Conservation (phyloP, 208 protist genomes). For the Trypanosoma caninum region DNA sequence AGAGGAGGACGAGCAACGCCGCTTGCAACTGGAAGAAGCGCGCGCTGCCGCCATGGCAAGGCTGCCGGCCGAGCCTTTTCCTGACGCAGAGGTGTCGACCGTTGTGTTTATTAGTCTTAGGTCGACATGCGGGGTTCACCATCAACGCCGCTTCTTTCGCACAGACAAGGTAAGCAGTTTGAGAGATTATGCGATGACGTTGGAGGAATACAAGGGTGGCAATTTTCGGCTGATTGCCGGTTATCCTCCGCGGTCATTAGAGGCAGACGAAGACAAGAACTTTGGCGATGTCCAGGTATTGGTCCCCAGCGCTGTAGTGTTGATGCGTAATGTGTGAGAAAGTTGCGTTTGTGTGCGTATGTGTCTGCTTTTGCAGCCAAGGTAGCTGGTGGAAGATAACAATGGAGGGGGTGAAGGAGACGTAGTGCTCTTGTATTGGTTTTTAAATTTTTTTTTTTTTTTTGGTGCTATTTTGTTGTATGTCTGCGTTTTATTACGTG, state of each 20-base stretch:
- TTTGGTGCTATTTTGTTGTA: background rate
- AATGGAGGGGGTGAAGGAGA: no score
- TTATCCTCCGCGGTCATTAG: constrained; percentile 56
- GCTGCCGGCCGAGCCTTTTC: constrained; percentile 43
- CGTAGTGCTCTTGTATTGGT: no score
- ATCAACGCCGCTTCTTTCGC: constrained; percentile 59
- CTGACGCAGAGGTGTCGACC: constrained; percentile 21
- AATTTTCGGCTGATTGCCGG: constrained; percentile 59
- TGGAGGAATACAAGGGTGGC: constrained; percentile 49
- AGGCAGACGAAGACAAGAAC: constrained; percentile 34
- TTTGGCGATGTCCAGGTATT: constrained; percentile 53
- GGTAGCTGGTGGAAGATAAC: no score
- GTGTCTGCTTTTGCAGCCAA: no score
- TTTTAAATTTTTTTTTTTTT: background rate
- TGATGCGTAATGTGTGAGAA: constrained; percentile 30
- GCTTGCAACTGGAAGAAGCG: background rate
- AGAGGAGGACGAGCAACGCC: constrained; percentile 8
- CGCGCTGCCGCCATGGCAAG: constrained; percentile 20
- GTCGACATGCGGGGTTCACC: constrained; percentile 38
- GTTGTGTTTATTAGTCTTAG: constrained; percentile 51
- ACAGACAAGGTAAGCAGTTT: constrained; percentile 54
- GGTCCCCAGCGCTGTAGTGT: constrained; percentile 59
- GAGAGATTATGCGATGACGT: constrained; percentile 40
- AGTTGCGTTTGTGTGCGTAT: no score
- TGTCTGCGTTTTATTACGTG: background rate